These are phyloP conservation scores for Nelumbo lutea DNA, from an alignment of 164 flowering plant genomes.

Conservation along the genomic window DNA sequence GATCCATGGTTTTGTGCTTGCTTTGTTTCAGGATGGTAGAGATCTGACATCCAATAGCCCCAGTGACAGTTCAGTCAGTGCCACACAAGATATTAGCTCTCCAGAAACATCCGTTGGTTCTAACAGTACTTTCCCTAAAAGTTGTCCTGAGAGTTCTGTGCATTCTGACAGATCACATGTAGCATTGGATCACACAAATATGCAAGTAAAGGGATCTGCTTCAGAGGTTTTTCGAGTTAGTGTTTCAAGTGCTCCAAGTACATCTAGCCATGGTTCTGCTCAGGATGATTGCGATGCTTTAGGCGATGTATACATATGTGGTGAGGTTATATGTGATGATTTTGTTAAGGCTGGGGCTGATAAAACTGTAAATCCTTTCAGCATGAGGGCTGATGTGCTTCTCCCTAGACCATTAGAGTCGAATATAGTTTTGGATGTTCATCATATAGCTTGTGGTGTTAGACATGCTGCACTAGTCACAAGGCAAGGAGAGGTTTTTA, in stretches of 20 bases:
- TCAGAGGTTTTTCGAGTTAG: constrained; percentile 72
- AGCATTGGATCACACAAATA: constrained; percentile 47
- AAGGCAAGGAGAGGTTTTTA: constrained; percentile 74
- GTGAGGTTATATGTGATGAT: constrained; percentile 61
- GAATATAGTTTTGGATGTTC: constrained; percentile 68
- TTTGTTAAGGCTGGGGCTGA: constrained; percentile 45
- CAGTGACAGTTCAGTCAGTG: constrained; percentile 51
- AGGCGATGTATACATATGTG: constrained; percentile 84
- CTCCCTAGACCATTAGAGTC: constrained; percentile 72
- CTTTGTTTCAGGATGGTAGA: constrained; percentile 42
- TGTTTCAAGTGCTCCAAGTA: constrained; percentile 79
- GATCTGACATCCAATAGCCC: constrained; percentile 59
- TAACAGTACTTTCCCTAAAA: constrained; percentile 36
- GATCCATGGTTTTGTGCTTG: neutral
- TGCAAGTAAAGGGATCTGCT: constrained; percentile 64
- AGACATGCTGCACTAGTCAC: constrained; percentile 75
- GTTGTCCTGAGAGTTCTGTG: constrained; percentile 36
- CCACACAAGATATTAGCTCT: constrained; percentile 40
- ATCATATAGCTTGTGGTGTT: constrained; percentile 75
- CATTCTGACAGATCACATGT: constrained; percentile 50
- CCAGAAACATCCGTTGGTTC: constrained; percentile 39
- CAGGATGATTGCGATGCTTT: constrained; percentile 75
- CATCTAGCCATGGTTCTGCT: constrained; percentile 84
- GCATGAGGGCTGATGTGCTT: constrained; percentile 55
- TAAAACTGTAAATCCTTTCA: constrained; percentile 30